Percentiles rank a stretch among this genome's conserved stretches.
phyloP scores from a whole-genome alignment of 768 basidiomycete species.

The Favolaschia claudopus region DNA sequence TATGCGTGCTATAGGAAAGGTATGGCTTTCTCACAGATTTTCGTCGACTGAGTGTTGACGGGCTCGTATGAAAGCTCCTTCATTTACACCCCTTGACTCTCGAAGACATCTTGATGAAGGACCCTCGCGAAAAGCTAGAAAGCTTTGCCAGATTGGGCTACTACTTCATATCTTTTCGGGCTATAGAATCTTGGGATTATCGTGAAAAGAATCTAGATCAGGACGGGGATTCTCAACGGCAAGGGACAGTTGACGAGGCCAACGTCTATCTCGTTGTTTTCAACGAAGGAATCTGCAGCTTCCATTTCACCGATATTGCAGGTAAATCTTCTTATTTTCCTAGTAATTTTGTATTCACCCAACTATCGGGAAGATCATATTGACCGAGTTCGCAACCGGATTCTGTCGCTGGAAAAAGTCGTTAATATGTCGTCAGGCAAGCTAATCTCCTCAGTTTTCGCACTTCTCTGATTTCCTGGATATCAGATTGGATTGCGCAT shows the following conservation, averaged over 20 bases:
- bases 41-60: too few species aligned
- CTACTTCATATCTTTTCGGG: slow-evolving; percentile 88
- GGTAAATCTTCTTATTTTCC: slow-evolving; percentile 44
- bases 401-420: slow-evolving; percentile 67
- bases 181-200: slow-evolving; percentile 66
- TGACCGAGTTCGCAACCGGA: slow-evolving; percentile 74
- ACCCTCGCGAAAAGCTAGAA: slow-evolving; percentile 92
- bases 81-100: slow-evolving; percentile 92
- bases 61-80: too few species aligned
- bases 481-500: slow-evolving; percentile 91
- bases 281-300: slow-evolving; percentile 85
- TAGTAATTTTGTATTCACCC: background rate
- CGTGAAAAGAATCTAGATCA: slow-evolving; percentile 31
- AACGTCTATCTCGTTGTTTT: slow-evolving; percentile 93
- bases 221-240: slow-evolving; percentile 29
- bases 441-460: slow-evolving; percentile 19
- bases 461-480: background rate
- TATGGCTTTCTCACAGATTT: slow-evolving; percentile 35
- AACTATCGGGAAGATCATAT: slow-evolving; percentile 68
- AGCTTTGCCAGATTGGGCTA: slow-evolving; percentile 88
- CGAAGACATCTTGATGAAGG: slow-evolving; percentile 92
- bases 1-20: slow-evolving; percentile 86
- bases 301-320: slow-evolving; percentile 89
- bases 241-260: slow-evolving; percentile 69
- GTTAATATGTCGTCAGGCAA: slow-evolving; percentile 77